Base-by-base conservation (phyloP, 1,139 yeast species). In the Petasospora rhodanensis region DNA sequence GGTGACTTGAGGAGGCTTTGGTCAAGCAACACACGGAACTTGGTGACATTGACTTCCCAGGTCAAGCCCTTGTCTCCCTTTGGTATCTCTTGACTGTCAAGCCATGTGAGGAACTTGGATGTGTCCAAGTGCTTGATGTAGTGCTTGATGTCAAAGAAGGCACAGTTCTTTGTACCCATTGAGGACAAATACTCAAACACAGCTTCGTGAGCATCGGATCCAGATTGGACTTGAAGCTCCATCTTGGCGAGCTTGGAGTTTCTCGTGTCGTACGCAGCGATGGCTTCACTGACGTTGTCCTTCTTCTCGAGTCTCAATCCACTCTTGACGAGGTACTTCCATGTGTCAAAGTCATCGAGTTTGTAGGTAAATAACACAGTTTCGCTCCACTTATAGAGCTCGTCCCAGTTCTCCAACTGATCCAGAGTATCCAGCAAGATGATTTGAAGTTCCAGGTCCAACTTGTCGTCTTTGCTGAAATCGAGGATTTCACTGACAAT, bases 291-390 rank as follows among this genome's bases (percentile, higher is more conserved):
- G 46, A 8, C 44, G 35, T 9, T 48, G 14, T 41, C 47, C 1
- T 51, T 48, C 14, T 41, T 47, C 1, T 51, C 56, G 15, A 67
- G 40, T 21, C 65, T 45, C 9, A 56, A 46, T 0, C 68, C 66
- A 2, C 87, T 63, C 29, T 59, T 54, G 18, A 79, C 64, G 36
- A 70, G 58, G 22, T 60, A 52, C 35, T 67, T 69, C 85, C 84
- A 78, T 10, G 79, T 68, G 43, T 73, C 69, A 58, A 69, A 77
- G 50, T 78, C 84, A 45, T 79, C 76, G 35, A 75, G 68, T 5
- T 62, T 55, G 24, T 66, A 59, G 3, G 59, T 60, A 19, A 68
- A 59, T 9, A 77, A 47, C n/a, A 70, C 59, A 2, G 52, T 38
- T 2, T 47, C 24, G 21, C 67, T 46, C 37, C 59, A 64, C 0